Percentiles rank a stretch among this genome's conserved stretches.
These are phyloP conservation scores for Domatiomyces globalis DNA, from an alignment of 2,329 filamentous ascomycete genomes.

Conservation along the genomic window DNA sequence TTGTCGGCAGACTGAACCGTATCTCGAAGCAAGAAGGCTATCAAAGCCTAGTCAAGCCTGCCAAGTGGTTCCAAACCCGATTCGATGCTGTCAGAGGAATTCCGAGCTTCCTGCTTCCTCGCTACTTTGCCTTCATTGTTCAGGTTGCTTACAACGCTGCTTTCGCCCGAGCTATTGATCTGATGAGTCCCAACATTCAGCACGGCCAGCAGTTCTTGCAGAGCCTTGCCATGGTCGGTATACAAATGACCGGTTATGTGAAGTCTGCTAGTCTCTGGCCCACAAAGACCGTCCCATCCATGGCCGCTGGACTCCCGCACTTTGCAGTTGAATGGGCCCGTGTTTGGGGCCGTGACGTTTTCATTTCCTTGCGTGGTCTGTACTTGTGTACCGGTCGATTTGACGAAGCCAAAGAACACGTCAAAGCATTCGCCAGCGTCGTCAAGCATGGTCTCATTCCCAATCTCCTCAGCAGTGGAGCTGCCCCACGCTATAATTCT, in stretches of 20 bases:
- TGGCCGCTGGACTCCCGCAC: conserved; percentile 86
- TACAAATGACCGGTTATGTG: conserved; percentile 79
- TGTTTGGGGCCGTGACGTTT: conserved; percentile 95
- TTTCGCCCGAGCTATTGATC: conserved; percentile 59
- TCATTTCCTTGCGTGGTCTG: conserved; percentile 87
- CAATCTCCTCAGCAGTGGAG: conserved; percentile 77
- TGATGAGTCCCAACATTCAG: conserved; percentile 64
- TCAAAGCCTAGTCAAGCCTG: conserved; percentile 47
- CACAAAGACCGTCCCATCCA: conserved; percentile 63
- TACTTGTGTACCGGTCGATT: conserved; percentile 81
- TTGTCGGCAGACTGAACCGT: conserved; percentile 60
- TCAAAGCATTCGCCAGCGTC: conserved; percentile 85
- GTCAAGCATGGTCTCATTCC: conserved; percentile 98
- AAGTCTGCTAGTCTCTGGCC: conserved; percentile 87
- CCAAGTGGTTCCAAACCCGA: conserved; percentile 66
- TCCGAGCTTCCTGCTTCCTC: conserved; percentile 76
- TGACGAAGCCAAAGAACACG: conserved; percentile 81
- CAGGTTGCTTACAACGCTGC: conserved; percentile 78
- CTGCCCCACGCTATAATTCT: conserved; percentile 81
- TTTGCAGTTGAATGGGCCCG: conserved; percentile 89
- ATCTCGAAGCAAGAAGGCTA: conserved; percentile 52
- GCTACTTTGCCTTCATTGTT: conserved; percentile 83
- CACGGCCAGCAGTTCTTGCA: conserved; percentile 81
- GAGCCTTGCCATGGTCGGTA: conserved; percentile 75
- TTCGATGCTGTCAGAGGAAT: conserved; percentile 76